Evolutionary conservation across 768 basidiomycete species (phyloP), one percentile per base, ranked within the genome.

Genomic region (Kwoniella pini): DNA sequence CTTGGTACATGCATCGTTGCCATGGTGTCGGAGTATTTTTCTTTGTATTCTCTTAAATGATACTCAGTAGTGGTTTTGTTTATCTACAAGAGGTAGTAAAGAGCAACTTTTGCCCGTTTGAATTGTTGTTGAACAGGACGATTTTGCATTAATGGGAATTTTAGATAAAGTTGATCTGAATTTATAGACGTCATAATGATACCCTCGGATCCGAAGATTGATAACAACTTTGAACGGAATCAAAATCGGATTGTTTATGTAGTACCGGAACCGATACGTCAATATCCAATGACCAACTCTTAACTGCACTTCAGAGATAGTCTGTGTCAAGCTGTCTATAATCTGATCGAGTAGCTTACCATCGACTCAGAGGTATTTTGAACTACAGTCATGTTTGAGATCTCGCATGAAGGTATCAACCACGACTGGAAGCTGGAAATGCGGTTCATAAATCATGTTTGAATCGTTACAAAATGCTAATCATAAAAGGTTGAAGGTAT

Each of bases 1-100:
- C 77, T 60, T 0, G 73, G 73, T 71, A 76, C 71, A 30, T 45
- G 50, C 44, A 28, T 42, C 3, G 36, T 52, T 45, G 48, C 30
- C 46, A 59, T 59, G 26, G 24, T 42, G 55, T 1, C 17, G 11
- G 40, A n/a, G n/a, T n/a, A n/a, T n/a, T n/a, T n/a, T n/a, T n/a
- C n/a, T n/a, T n/a, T n/a, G n/a, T n/a, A n/a, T n/a, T n/a, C n/a
- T n/a, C n/a, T n/a, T n/a, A n/a, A n/a, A n/a, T n/a, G n/a, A n/a
- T n/a, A n/a, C n/a, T n/a, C n/a, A n/a, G n/a, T n/a, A n/a, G n/a
- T n/a, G n/a, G n/a, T n/a, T n/a, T n/a, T n/a, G n/a, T n/a, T n/a
- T n/a, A n/a, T n/a, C 31, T 64, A 27, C 24, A 36, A 36, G 33
- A 22, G 12, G 26, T 27, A 17, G 17, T 36, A 27, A 26, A 13